These are phyloP conservation scores for Acanthamoeba triangularis DNA, from an alignment of 208 protist species.

Conservation along the genomic window DNA sequence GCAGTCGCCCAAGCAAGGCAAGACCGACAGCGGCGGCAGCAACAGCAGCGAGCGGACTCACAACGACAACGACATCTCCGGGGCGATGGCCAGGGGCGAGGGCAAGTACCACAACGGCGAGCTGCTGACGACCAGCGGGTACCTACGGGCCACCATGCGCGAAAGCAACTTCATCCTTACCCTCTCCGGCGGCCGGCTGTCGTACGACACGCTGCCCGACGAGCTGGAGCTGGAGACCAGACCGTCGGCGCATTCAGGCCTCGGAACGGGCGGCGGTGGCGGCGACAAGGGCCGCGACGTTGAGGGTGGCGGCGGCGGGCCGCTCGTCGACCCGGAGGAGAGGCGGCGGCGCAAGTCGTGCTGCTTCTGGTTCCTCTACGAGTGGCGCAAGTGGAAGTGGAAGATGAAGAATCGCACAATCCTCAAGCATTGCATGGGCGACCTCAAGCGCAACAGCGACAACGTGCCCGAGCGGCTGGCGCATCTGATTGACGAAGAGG, in stretches of 20 bases:
- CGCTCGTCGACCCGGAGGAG: not conserved
- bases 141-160: constrained; percentile 7
- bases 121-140: not conserved
- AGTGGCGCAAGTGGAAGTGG: constrained; percentile 70
- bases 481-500: constrained; percentile 42
- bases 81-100: not conserved
- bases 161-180: constrained; percentile 55
- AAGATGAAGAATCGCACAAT: constrained; percentile 58
- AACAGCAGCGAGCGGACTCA: not conserved
- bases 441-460: constrained; percentile 36
- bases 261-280: no score
- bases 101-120: not conserved
- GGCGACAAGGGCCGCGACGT: not conserved
- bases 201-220: constrained; percentile 14
- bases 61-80: not conserved
- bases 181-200: not conserved
- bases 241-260: not conserved
- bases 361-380: constrained; percentile 49
- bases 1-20: not conserved
- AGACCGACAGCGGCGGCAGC: not conserved
- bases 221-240: not conserved
- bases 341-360: not conserved
- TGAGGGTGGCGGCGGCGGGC: not conserved
- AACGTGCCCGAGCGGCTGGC: constrained; percentile 16
- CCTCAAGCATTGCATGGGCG: not conserved